Percentiles rank a stretch among this genome's conserved stretches.
Conservation (phyloP, 1,284 basidiomycete genomes). For the Rhodotorula sp. region DNA sequence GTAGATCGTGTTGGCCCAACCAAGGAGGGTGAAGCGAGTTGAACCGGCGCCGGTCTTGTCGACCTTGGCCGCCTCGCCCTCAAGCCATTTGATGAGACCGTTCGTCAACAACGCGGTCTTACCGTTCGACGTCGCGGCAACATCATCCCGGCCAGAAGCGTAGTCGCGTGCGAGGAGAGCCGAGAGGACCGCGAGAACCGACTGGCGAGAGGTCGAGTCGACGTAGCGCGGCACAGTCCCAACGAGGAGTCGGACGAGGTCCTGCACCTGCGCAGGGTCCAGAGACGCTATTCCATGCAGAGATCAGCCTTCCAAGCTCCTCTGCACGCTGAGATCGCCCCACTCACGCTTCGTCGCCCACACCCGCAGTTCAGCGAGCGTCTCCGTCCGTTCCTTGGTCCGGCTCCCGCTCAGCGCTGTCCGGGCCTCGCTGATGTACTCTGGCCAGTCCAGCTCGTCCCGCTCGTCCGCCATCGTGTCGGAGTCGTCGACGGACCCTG, state of each 20-base stretch:
- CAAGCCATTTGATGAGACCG: constrained; percentile 69
- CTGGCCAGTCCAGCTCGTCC: constrained; percentile 20
- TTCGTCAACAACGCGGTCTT: constrained; percentile 55
- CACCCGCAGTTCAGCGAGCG: constrained; percentile 10
- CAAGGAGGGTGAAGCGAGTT: constrained; percentile 68
- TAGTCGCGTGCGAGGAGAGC: constrained; percentile 64
- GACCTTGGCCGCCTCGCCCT: constrained; percentile 59
- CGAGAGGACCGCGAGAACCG: constrained; percentile 65
- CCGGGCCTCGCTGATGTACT: neutral
- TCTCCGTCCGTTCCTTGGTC: constrained; percentile 1
- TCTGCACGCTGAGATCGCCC: no score
- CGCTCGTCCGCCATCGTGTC: neutral
- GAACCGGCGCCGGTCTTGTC: constrained; percentile 43
- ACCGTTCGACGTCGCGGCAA: constrained; percentile 43
- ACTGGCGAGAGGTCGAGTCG: constrained; percentile 67
- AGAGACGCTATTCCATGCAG: constrained; percentile 46
- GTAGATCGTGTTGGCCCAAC: constrained; percentile 70
- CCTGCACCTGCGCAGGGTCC: constrained; percentile 62
- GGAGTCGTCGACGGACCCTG: neutral
- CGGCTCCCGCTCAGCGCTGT: neutral
- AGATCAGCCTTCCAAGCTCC: neutral
- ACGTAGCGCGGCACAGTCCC: constrained; percentile 73
- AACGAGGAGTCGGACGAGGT: constrained; percentile 70
- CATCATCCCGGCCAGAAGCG: constrained; percentile 30
- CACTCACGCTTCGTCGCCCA: constrained; percentile 16